Percentiles rank a stretch among this genome's conserved stretches.
phyloP scores from a whole-genome alignment of 2,329 filamentous ascomycete species.

The Fusarium chlamydosporum region DNA sequence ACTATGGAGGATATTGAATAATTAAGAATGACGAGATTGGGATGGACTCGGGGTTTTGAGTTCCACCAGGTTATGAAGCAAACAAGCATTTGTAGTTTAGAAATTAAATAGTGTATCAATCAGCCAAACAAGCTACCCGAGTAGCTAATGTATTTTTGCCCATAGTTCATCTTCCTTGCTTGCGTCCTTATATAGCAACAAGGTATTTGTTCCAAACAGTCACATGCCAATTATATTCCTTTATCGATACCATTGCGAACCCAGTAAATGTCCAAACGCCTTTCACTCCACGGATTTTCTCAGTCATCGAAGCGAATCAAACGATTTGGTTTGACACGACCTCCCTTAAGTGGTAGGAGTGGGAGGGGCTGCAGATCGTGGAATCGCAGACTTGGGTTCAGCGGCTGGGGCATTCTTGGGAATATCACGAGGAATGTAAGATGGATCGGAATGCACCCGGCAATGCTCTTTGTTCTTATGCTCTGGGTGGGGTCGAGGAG shows the following conservation, averaged over 20 bases:
- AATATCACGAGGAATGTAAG: constrained; percentile 29
- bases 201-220: background rate
- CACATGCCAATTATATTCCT: background rate
- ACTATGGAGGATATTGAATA: constrained; percentile 65
- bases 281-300: constrained; percentile 29
- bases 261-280: constrained; percentile 24
- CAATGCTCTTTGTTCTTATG: constrained; percentile 46
- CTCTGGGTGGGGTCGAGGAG: constrained; percentile 46
- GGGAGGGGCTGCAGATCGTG: constrained; percentile 25
- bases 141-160: constrained; percentile 33
- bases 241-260: background rate
- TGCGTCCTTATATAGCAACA: background rate
- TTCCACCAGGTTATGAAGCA: constrained; percentile 38
- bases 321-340: background rate
- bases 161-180: background rate
- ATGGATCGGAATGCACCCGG: constrained; percentile 39
- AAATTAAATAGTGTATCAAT: constrained; percentile 51
- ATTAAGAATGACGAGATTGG: constrained; percentile 30
- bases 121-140: constrained; percentile 23
- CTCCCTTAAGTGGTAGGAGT: constrained; percentile 16
- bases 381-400: constrained; percentile 35
- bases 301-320: constrained; percentile 12
- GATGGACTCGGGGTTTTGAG: constrained; percentile 17
- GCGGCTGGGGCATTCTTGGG: constrained; percentile 21
- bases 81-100: constrained; percentile 49